phyloP scores from a whole-genome alignment of 331 rosid species.

The Acacia concinna region DNA sequence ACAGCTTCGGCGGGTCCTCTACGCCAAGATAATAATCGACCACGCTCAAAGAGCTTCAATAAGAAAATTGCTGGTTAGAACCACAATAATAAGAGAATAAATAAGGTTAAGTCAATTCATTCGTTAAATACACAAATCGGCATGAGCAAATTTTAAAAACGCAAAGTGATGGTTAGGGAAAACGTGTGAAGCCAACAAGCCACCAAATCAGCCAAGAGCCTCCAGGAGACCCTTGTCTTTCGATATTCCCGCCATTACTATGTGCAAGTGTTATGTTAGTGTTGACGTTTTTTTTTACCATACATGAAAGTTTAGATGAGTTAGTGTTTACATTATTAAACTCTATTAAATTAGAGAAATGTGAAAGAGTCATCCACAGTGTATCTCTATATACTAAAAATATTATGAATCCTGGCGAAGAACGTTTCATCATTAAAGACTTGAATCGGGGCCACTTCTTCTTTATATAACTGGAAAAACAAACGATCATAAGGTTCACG shows the following conservation, averaged over 20 bases:
- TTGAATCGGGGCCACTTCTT: too few relatives aligned
- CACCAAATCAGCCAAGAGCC: neutral
- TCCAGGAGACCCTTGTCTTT: neutral
- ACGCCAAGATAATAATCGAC: constrained; percentile 36
- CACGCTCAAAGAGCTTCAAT: constrained; percentile 14
- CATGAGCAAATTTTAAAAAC: neutral
- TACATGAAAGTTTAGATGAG: too few relatives aligned
- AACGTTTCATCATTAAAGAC: neutral
- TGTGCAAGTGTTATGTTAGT: neutral
- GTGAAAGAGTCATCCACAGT: neutral
- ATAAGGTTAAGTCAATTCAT: neutral
- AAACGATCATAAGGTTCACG: too few relatives aligned
- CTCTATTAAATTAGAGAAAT: neutral
- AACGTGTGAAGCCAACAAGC: neutral
- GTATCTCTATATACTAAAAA: too few relatives aligned
- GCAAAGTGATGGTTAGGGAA: neutral
- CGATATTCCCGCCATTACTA: neutral
- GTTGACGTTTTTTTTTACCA: too few relatives aligned
- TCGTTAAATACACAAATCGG: neutral
- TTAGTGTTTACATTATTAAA: too few relatives aligned
- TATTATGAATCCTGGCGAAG: too few relatives aligned
- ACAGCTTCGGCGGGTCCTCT: constrained; percentile 43
- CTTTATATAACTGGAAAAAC: too few relatives aligned
- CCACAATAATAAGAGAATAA: neutral
- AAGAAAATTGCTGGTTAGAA: neutral